A percentile compares a stretch with the other conserved stretches of the same genome.
phyloP scores from a whole-genome alignment of 352 stramenopile species.

The Phytopythium montanum region DNA sequence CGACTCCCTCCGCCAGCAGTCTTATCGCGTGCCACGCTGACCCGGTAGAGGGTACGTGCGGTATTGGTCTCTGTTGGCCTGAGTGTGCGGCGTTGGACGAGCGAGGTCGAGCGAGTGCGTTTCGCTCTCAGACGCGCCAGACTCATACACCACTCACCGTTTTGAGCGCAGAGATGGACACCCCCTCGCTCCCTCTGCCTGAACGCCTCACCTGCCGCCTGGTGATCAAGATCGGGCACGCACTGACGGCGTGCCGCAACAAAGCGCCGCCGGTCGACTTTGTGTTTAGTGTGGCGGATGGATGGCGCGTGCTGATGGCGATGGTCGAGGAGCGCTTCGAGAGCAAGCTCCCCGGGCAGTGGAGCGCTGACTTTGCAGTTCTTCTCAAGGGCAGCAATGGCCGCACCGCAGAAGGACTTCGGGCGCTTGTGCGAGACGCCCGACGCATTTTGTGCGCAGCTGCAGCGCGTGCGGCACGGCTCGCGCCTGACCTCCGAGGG shows the following conservation, averaged over 20 bases:
- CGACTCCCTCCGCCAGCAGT: background rate
- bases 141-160: background rate
- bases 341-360: slow-evolving; percentile 7
- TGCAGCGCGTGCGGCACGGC: too few relatives aligned
- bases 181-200: too few relatives aligned
- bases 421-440: background rate
- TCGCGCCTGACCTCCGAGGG: too few relatives aligned
- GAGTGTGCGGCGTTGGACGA: too few relatives aligned
- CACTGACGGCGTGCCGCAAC: slow-evolving; percentile 1
- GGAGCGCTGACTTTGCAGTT: slow-evolving; percentile 5
- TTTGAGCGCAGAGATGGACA: background rate
- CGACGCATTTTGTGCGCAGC: background rate
- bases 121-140: too few relatives aligned
- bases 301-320: slow-evolving; percentile 1
- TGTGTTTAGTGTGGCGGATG: slow-evolving; percentile 3
- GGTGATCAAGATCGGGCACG: slow-evolving; percentile 9
- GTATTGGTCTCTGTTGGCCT: too few relatives aligned
- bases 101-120: too few relatives aligned
- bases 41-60: background rate
- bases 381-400: slow-evolving; percentile 8
- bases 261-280: slow-evolving; percentile 6
- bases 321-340: slow-evolving; percentile 10
- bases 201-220: slow-evolving; percentile 5
- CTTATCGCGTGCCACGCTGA: too few relatives aligned
- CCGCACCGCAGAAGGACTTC: slow-evolving; percentile 9